These are phyloP conservation scores for Diaporthe batatas DNA, from an alignment of 2,329 filamentous ascomycete species.

Conservation along the genomic window DNA sequence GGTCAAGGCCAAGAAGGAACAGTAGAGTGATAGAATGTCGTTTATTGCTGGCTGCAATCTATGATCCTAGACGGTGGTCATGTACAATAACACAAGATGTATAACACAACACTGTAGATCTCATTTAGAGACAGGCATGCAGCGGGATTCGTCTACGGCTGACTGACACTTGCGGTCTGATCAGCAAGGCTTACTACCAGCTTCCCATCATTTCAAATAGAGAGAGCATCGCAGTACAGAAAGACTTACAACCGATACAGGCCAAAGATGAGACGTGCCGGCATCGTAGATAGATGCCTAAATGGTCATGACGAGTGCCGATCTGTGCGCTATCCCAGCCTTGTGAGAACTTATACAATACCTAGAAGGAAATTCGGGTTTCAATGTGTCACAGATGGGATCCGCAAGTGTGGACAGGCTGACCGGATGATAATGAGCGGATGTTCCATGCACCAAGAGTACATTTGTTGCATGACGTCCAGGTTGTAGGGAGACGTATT, in stretches of 20 bases:
- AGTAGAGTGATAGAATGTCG: constrained; percentile 52
- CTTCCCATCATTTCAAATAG: constrained; percentile 7
- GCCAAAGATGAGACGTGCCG: background rate
- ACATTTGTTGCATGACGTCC: background rate
- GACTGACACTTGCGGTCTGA: background rate
- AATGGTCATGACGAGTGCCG: background rate
- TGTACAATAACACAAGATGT: constrained; percentile 37
- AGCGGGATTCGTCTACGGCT: background rate
- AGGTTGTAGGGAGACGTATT: background rate
- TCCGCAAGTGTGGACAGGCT: background rate
- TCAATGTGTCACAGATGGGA: background rate
- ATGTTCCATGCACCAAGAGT: background rate
- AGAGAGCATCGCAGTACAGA: background rate
- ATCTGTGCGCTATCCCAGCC: background rate
- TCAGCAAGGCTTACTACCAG: background rate
- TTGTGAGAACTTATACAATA: background rate
- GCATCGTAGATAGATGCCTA: background rate
- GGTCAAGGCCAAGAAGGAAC: constrained; percentile 65
- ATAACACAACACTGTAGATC: constrained; percentile 35
- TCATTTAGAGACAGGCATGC: constrained; percentile 31
- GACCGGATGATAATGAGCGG: background rate
- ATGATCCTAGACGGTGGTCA: constrained; percentile 39
- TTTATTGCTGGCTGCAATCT: constrained; percentile 27
- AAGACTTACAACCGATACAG: background rate
- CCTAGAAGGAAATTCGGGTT: background rate